phyloP scores from a whole-genome alignment of 83 land plant species.

The Diphasiastrum complanatum region DNA sequence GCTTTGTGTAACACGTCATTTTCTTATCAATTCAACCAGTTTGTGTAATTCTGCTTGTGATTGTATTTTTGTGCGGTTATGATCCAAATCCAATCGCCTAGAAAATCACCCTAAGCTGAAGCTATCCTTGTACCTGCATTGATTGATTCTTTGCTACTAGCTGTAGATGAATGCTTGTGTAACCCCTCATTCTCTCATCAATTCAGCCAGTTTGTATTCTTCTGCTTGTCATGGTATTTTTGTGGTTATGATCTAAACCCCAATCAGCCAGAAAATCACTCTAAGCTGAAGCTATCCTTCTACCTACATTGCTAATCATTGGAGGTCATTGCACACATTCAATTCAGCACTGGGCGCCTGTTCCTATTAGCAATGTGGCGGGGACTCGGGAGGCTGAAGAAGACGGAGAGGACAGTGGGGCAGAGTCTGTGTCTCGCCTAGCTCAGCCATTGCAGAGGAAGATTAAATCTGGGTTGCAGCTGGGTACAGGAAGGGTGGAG shows the following conservation, averaged over 20 bases:
- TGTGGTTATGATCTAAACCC: neutral
- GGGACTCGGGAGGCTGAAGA: constrained; percentile 19
- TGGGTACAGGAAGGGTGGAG: too few relatives aligned
- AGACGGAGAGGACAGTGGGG: constrained; percentile 32
- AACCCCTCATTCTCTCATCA: too few relatives aligned
- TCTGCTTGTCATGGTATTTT: too few relatives aligned
- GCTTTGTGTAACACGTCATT: neutral
- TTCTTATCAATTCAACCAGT: neutral
- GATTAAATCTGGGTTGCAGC: too few relatives aligned
- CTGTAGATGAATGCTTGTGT: too few relatives aligned
- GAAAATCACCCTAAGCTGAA: neutral
- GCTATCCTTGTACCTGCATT: too few relatives aligned
- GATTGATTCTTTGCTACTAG: too few relatives aligned
- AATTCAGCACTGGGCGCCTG: constrained; percentile 71
- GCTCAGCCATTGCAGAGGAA: constrained; percentile 65
- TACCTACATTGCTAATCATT: constrained; percentile 1
- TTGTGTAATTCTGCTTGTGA: too few relatives aligned
- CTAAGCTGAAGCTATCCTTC: too few relatives aligned
- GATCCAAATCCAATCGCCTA: too few relatives aligned
- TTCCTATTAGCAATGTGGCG: constrained; percentile 1
- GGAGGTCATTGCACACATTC: constrained; percentile 6
- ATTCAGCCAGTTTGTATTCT: too few relatives aligned
- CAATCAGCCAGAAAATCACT: neutral
- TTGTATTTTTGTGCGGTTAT: too few relatives aligned
- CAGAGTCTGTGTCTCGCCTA: constrained; percentile 37